A percentile compares a stretch with the other conserved stretches of the same genome.
These are phyloP conservation scores for Pseudocercospora crystallina DNA, from an alignment of 2,329 filamentous ascomycete genomes.

Conservation along the genomic window DNA sequence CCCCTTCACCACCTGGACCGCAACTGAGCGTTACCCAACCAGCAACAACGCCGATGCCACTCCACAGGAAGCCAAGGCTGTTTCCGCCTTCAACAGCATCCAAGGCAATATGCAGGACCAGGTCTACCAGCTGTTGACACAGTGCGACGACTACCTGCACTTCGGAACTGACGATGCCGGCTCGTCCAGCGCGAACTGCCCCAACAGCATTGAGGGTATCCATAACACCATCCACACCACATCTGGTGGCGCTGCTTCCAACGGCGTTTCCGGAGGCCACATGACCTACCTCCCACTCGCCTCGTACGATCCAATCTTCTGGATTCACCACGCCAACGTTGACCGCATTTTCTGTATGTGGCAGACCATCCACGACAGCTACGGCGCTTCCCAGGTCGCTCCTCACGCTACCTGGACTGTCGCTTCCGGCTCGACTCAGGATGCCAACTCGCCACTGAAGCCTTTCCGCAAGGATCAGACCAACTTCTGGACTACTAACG, in stretches of 20 bases:
- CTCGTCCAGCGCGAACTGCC: constrained; percentile 22
- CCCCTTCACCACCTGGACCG: constrained; percentile 32
- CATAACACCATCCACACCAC: constrained; percentile 30
- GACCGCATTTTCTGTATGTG: constrained; percentile 37
- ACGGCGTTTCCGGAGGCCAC: constrained; percentile 25
- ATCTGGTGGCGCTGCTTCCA: constrained; percentile 24
- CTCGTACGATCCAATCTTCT: constrained; percentile 37
- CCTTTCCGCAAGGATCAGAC: constrained; percentile 63
- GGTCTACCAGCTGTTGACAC: constrained; percentile 28
- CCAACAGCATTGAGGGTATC: constrained; percentile 28
- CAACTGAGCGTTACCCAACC: constrained; percentile 33
- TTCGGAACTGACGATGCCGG: constrained; percentile 28
- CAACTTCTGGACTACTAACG: constrained; percentile 67
- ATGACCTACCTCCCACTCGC: constrained; percentile 34
- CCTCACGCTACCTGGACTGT: constrained; percentile 34
- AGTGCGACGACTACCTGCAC: constrained; percentile 25
- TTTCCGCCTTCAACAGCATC: constrained; percentile 30
- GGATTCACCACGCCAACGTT: constrained; percentile 37
- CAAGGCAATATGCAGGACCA: constrained; percentile 30
- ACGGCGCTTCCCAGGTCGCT: constrained; percentile 26
- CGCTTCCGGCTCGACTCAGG: constrained; percentile 24
- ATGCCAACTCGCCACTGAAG: constrained; percentile 37
- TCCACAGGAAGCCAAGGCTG: constrained; percentile 20
- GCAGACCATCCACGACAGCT: constrained; percentile 32
- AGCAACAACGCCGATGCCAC: constrained; percentile 23